Evolutionary conservation across 805 yeast species (phyloP), one percentile per base, ranked within the genome.

Genomic region (Yarrowia yakushimensis): DNA sequence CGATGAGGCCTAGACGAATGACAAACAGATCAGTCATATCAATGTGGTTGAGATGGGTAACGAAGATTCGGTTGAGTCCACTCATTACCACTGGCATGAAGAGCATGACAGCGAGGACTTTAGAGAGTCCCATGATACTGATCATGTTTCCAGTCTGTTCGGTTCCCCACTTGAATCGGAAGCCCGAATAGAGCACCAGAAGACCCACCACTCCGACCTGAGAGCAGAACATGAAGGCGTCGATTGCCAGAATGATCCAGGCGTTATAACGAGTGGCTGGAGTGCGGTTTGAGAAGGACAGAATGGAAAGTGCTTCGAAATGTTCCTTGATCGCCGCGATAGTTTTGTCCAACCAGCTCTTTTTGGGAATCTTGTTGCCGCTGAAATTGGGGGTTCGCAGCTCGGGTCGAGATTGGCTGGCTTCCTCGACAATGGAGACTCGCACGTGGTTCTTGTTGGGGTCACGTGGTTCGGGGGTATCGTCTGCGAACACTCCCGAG

Each of bases 101-200:
- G 22, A 55, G 37, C 45, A 55, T 41, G 30, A 55, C 48, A 1
- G 60, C 34, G 7, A 69, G 18, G n/a, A 69, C 68, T 22, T 74
- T 64, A 17, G 67, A 62, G 3, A 66, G 37, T 4, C 75, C 73
- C 18, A 62, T 34, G 27, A 69, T 17, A 6, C 74, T 65, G 65
- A 73, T 65, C 45, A 72, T 52, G 63, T 70, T 71, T 9, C 75
- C 75, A 8, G 69, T 69, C 60, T 71, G 73, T 8, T 70, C 69
- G 11, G 72, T 64, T 2, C 72, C 67, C 75, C 74, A 73, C 17
- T 68, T 64, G 63, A 71, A 72, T 45, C 64, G 54, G 60, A 68
- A 61, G 57, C 72, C 73, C 1, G 69, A 65, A 57, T 69, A 71
- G 10, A 72, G 60, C 30, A 71, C 41, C 18, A 72, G 60, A 28